These are phyloP conservation scores for Penicillium bovifimosum DNA, from an alignment of 495 filamentous ascomycete species.

Conservation along the genomic window DNA sequence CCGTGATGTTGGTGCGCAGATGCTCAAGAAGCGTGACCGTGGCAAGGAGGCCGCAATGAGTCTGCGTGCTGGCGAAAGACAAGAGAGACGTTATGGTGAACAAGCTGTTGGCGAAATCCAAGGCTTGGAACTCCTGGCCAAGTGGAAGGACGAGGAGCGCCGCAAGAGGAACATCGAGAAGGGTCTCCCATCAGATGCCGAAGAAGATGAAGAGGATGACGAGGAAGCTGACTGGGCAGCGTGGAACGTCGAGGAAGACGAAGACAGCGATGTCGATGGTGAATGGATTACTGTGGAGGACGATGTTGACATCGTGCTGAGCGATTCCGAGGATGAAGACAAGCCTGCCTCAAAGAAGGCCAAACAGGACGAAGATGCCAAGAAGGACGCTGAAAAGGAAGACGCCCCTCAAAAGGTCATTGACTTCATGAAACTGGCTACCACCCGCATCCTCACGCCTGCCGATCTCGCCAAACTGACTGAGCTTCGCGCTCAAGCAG, in stretches of 20 bases:
- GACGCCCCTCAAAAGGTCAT: constrained; percentile 22
- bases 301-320: constrained; percentile 73
- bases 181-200: constrained; percentile 52
- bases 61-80: constrained; percentile 60
- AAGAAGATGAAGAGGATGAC: constrained; percentile 51
- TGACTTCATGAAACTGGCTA: constrained; percentile 65
- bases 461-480: constrained; percentile 88
- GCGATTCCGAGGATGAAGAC: constrained; percentile 63
- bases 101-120: constrained; percentile 79
- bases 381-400: constrained; percentile 15
- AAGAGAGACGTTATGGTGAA: constrained; percentile 70
- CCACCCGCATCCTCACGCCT: constrained; percentile 81
- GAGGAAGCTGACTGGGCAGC: constrained; percentile 68
- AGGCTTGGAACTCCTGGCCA: constrained; percentile 83
- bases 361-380: constrained; percentile 27
- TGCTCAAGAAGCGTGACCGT: constrained; percentile 84
- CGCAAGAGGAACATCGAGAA: constrained; percentile 62
- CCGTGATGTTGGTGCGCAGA: constrained; percentile 80
- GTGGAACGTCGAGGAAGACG: constrained; percentile 78
- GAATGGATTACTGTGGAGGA: constrained; percentile 92
- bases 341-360: constrained; percentile 60
- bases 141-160: constrained; percentile 89
- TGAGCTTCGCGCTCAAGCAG: constrained; percentile 71
- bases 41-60: constrained; percentile 91
- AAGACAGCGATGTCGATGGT: constrained; percentile 67